Percentiles rank a stretch among this genome's conserved stretches.
These are phyloP conservation scores for Pseudocercospora fijiensis DNA, from an alignment of 2,329 filamentous ascomycete genomes.

Conservation along the genomic window DNA sequence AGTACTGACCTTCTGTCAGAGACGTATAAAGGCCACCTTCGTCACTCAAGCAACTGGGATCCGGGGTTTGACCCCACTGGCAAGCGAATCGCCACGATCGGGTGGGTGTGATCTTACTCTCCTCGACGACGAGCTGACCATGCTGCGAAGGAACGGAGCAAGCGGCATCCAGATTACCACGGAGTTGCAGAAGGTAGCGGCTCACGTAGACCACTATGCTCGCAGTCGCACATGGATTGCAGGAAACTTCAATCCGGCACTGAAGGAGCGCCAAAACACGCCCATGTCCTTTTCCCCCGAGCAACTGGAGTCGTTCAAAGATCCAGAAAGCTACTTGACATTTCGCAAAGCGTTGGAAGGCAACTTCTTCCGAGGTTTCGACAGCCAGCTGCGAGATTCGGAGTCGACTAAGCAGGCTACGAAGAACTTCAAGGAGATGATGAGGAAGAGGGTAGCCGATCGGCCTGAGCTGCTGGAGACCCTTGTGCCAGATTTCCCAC, in stretches of 20 bases:
- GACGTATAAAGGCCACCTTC: slow-evolving; percentile 40
- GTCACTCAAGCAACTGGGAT: slow-evolving; percentile 45
- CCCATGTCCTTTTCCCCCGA: slow-evolving; percentile 57
- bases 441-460: slow-evolving; percentile 41
- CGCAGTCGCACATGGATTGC: slow-evolving; percentile 67
- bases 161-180: slow-evolving; percentile 45
- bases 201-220: slow-evolving; percentile 62
- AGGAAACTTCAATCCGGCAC: slow-evolving; percentile 55
- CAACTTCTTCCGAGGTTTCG: slow-evolving; percentile 59
- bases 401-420: slow-evolving; percentile 39
- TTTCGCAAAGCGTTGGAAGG: slow-evolving; percentile 47
- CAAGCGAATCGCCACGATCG: slow-evolving; percentile 46
- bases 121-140: neutral
- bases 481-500: slow-evolving; percentile 44
- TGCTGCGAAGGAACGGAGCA: slow-evolving; percentile 38
- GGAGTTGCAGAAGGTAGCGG: slow-evolving; percentile 50
- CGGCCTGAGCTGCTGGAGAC: slow-evolving; percentile 42
- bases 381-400: slow-evolving; percentile 42
- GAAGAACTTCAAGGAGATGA: slow-evolving; percentile 41
- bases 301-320: slow-evolving; percentile 57
- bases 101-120: slow-evolving; percentile 17
- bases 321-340: slow-evolving; percentile 60
- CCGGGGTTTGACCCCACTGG: slow-evolving; percentile 34
- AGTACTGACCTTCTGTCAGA: slow-evolving; percentile 43
- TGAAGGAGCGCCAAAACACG: slow-evolving; percentile 52